phyloP scores from a whole-genome alignment of 1,284 basidiomycete genomes.

The Grifola frondosa region DNA sequence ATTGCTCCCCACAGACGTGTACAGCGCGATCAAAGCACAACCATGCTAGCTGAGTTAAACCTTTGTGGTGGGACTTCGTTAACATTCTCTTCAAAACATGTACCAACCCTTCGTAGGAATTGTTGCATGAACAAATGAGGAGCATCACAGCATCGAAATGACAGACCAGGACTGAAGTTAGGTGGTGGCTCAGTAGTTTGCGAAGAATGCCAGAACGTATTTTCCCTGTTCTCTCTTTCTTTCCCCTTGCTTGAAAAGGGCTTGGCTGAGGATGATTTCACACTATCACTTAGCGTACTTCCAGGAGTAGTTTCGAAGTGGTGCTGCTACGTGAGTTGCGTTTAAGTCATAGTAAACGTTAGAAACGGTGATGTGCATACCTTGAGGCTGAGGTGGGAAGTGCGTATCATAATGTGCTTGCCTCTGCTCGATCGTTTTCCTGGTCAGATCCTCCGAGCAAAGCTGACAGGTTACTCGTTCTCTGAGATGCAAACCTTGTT shows the following conservation, averaged over 20 bases:
- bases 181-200: slow-evolving; percentile 50
- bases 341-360: neutral
- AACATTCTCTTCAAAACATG: slow-evolving; percentile 61
- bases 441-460: slow-evolving; percentile 44
- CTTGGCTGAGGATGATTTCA: slow-evolving; percentile 8
- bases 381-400: slow-evolving; percentile 27
- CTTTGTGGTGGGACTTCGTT: slow-evolving; percentile 48
- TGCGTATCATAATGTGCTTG: slow-evolving; percentile 52
- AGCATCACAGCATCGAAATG: neutral
- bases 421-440: slow-evolving; percentile 35
- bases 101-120: slow-evolving; percentile 59
- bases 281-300: slow-evolving; percentile 5
- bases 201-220: slow-evolving; percentile 65
- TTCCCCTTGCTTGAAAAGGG: slow-evolving; percentile 1
- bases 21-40: slow-evolving; percentile 64
- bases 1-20: slow-evolving; percentile 57
- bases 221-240: slow-evolving; percentile 30
- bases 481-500: too few species aligned
- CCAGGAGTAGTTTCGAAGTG: slow-evolving; percentile 5
- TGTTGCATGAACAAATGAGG: neutral
- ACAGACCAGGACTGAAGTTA: slow-evolving; percentile 72
- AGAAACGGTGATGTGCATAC: slow-evolving; percentile 1
- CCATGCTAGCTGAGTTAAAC: slow-evolving; percentile 56
- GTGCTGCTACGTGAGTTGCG: neutral
- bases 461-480: slow-evolving; percentile 43